A percentile compares a stretch with the other conserved stretches of the same genome.
Conservation (phyloP, 352 stramenopile genomes). For the Pythium sp. region DNA sequence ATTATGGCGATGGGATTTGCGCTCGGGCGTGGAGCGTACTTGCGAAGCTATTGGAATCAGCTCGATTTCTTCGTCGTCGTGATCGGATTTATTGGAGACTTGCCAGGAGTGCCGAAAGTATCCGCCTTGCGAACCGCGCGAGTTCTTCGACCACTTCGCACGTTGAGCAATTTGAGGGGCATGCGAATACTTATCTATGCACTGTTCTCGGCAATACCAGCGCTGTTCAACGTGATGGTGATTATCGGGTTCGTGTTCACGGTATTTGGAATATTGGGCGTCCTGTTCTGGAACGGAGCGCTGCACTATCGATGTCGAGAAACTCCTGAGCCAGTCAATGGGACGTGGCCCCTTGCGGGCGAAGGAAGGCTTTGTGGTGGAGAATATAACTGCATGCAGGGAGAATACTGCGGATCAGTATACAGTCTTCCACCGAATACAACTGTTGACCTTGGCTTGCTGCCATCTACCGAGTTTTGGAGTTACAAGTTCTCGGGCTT, state of each 20-base stretch:
- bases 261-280: constrained; percentile 66
- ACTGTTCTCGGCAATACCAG: constrained; percentile 50
- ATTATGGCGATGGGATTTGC: constrained; percentile 74
- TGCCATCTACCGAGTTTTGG: constrained; percentile 43
- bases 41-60: constrained; percentile 78
- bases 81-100: constrained; percentile 32
- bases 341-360: constrained; percentile 28
- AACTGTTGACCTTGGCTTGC: constrained; percentile 27
- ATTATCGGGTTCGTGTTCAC: constrained; percentile 67
- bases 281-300: constrained; percentile 57
- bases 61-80: constrained; percentile 88
- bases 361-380: constrained; percentile 32
- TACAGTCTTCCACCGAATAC: constrained; percentile 28
- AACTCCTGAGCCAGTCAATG: constrained; percentile 50
- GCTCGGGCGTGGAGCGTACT: constrained; percentile 52
- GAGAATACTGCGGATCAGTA: constrained; percentile 42
- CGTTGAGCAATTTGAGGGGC: constrained; percentile 39
- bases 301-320: constrained; percentile 47
- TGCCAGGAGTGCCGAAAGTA: constrained; percentile 38
- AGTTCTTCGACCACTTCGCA: constrained; percentile 62
- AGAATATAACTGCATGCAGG: constrained; percentile 26
- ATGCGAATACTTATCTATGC: constrained; percentile 56
- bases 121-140: constrained; percentile 33
- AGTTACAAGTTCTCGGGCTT: constrained; percentile 83
- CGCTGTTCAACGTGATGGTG: constrained; percentile 67